These are phyloP conservation scores for Corylus heterophylla DNA, from an alignment of 306 rosid species.

Conservation along the genomic window DNA sequence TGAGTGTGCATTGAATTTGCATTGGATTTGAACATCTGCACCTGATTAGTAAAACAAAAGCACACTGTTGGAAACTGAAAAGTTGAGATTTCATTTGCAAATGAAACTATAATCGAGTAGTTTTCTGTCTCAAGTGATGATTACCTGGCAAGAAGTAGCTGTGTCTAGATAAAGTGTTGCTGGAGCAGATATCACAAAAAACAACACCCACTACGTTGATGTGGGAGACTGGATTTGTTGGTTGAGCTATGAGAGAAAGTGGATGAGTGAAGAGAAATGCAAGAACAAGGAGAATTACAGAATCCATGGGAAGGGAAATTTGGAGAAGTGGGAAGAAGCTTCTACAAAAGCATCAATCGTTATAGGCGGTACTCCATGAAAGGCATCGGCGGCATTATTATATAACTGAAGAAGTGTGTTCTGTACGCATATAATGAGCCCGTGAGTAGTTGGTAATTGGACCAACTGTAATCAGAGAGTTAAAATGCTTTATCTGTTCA, in stretches of 20 bases:
- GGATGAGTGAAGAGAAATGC: slow-evolving; percentile 31
- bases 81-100: neutral
- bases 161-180: slow-evolving; percentile 51
- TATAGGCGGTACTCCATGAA: neutral
- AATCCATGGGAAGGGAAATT: slow-evolving; percentile 46
- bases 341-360: slow-evolving; percentile 24
- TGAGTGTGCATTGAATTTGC: slow-evolving; percentile 65
- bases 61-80: neutral
- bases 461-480: slow-evolving; percentile 51
- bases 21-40: slow-evolving; percentile 62
- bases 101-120: neutral
- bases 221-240: slow-evolving; percentile 30
- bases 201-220: slow-evolving; percentile 66
- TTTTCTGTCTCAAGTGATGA: neutral
- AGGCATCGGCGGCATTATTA: slow-evolving; percentile 16
- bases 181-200: slow-evolving; percentile 74
- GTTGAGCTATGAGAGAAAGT: slow-evolving; percentile 31
- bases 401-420: slow-evolving; percentile 12
- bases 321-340: slow-evolving; percentile 26
- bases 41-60: slow-evolving; percentile 33
- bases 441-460: slow-evolving; percentile 66
- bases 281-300: slow-evolving; percentile 34
- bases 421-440: slow-evolving; percentile 46
- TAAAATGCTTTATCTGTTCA: slow-evolving; percentile 43
- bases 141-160: slow-evolving; percentile 78